These are phyloP conservation scores for Sphenostylis stenocarpa DNA, from an alignment of 306 rosid species.

Conservation along the genomic window DNA sequence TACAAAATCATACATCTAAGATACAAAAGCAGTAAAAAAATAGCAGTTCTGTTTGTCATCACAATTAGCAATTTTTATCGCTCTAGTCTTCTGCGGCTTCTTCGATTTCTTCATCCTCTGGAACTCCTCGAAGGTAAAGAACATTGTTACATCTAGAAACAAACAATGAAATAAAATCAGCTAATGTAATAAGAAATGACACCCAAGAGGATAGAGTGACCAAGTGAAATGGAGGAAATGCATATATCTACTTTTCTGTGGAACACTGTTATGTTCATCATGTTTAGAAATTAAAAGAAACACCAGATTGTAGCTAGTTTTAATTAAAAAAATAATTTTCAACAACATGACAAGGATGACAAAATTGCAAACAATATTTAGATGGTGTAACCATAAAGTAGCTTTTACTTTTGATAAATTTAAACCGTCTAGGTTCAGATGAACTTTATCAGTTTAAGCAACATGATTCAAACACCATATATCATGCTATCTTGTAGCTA, in stretches of 20 bases:
- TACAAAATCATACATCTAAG: slow-evolving; percentile 13
- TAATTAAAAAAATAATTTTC: no score
- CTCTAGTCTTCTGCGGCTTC: slow-evolving; percentile 77
- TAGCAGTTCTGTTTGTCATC: not conserved
- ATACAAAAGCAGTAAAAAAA: not conserved
- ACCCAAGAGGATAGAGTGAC: not conserved
- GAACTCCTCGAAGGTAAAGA: slow-evolving; percentile 93
- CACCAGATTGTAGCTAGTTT: not conserved
- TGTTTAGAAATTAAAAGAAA: not conserved
- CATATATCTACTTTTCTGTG: not conserved
- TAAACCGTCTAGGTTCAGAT: not conserved
- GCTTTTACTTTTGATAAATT: not conserved
- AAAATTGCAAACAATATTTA: not conserved
- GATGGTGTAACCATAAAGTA: not conserved
- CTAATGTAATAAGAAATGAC: not conserved
- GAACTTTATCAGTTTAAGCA: not conserved
- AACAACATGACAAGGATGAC: not conserved
- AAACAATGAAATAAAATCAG: slow-evolving; percentile 16
- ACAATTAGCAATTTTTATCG: slow-evolving; percentile 18
- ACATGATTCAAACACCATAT: not conserved
- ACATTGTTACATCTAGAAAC: slow-evolving; percentile 87
- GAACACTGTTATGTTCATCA: not conserved
- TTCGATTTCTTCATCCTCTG: slow-evolving; percentile 95
- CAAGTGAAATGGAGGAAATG: not conserved
- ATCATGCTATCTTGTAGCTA: not conserved